Base-by-base conservation (phyloP, 306 rosid genomes). In the Argentina anserina region DNA sequence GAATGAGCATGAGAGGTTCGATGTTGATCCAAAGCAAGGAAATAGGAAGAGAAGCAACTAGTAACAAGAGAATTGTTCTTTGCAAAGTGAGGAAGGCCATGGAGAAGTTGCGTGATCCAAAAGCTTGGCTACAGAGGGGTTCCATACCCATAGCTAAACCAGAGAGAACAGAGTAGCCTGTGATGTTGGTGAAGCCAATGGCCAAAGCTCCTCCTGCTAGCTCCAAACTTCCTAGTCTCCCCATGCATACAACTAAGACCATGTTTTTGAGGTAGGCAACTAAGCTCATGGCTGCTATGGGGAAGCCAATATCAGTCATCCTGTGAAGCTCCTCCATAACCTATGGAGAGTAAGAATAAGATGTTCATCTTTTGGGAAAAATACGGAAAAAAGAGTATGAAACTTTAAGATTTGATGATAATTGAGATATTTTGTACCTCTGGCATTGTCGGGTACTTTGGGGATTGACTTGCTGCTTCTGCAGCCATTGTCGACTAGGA, bases 71-170 rank as follows among this genome's bases (percentile, higher is more conserved):
- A 20, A 89, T 81, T 33, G 96, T 86, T 69, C 91, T 77, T 49
- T 72, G 81, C 29, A 93, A 33, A 71, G 92, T 88, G 47, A 73
- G 86, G 50, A 84, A 78, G 0, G 90, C 79, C 20, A 86, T 64
- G 55, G 81, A 72, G 25, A 79, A 70, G 84, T 89, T 90, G 59
- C 75, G 72, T 0, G 98, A 93, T 28, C 96, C 96, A n/a, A 86
- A 77, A 47, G 96, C 90, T 65, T 88, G 96, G 69, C 84, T 80
- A 66, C 96, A 90, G 2, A 90, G 80, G 0, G 96, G 93, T 29
- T 90, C 96, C 93, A 90, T 90, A 10, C 96, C 96, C 88, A 83
- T 78, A 79, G 96, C 93, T 34, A 90, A 69, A 29, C 96, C 93
- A 0, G 93, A 88, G 7, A 90, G 87, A 69, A 90, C 88, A 0